Evolutionary conservation across 1,284 basidiomycete species (phyloP).

Genomic region (Blastosporella zonata): DNA sequence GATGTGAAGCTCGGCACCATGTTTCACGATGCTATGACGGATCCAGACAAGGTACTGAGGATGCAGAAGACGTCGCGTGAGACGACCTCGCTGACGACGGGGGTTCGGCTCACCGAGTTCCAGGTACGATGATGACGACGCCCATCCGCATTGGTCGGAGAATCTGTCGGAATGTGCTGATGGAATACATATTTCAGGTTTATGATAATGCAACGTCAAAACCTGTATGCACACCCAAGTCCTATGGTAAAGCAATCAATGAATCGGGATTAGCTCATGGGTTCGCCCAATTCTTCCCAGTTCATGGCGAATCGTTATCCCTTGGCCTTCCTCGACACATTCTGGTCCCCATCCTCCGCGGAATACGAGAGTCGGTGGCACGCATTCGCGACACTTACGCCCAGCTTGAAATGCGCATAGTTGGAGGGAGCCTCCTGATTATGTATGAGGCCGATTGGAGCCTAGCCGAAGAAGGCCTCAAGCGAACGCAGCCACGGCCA

Average conservation of each 20-base stretch:
- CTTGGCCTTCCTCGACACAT: slow-evolving; percentile 52
- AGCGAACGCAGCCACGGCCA: slow-evolving; percentile 26
- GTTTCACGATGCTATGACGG: slow-evolving; percentile 69
- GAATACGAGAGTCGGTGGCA: slow-evolving; percentile 51
- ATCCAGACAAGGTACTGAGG: slow-evolving; percentile 71
- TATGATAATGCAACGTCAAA: slow-evolving; percentile 58
- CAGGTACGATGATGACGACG: slow-evolving; percentile 54
- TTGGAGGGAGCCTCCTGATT: slow-evolving; percentile 79
- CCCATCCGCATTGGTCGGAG: background rate
- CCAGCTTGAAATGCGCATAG: slow-evolving; percentile 67
- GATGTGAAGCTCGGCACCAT: slow-evolving; percentile 92
- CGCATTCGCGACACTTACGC: slow-evolving; percentile 55
- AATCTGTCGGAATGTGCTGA: background rate
- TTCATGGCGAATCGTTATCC: slow-evolving; percentile 24
- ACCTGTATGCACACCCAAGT: slow-evolving; percentile 66
- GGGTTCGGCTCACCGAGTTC: slow-evolving; percentile 85
- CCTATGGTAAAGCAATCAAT: slow-evolving; percentile 79
- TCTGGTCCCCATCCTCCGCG: slow-evolving; percentile 60
- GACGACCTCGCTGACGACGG: slow-evolving; percentile 75
- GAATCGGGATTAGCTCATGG: slow-evolving; percentile 68
- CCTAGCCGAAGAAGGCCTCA: slow-evolving; percentile 39
- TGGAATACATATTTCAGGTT: slow-evolving; percentile 33
- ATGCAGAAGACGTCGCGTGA: slow-evolving; percentile 72
- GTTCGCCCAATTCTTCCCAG: slow-evolving; percentile 77
- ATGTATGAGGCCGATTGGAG: slow-evolving; percentile 76